Base-by-base conservation (phyloP, 116 monocot genomes). In the Dioscorea cayenensis region DNA sequence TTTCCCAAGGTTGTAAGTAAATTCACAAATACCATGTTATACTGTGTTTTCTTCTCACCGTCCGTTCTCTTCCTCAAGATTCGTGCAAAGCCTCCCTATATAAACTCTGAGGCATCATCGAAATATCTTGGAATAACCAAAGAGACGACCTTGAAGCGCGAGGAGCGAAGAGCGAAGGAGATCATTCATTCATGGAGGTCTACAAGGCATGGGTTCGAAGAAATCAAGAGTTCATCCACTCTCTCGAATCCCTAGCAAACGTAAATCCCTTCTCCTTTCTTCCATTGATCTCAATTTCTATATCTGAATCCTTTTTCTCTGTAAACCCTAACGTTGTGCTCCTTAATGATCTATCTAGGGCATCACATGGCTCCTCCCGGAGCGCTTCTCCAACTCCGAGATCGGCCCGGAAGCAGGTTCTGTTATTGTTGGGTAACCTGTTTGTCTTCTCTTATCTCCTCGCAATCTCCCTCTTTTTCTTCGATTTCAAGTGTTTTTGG, bases 331-430 rank as follows among this genome's bases (percentile, higher is more conserved):
- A 10, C 43, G 5, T 8, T 63, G 20, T 38, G 19, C 9, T 21
- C 32, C 17, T 11, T n/a, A 59, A 55, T 23, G 5, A 20, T 68
- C 13, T 16, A 3, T 69, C 65, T 25, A 95, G 95, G 91, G 86
- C 43, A 48, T 92, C 58, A 92, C 92, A 19, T 95, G 95, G 95
- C 71, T 95, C 38, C 92, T 95, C 7, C 95, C 89, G 11, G 95
- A 95, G 83, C 89, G 95, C 59, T 95, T 95, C 79, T 91, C 95
- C 78, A 85, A 87, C 60, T 89, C 86, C 59, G 92, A 95, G 76
- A 92, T 95, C 63, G 92, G 74, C 35, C 85, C 89, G 6, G 95
- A 95, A 95, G 92, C 95, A 92, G 89, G 95, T 91, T 74, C 32
- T 77, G 76, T 87, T 51, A 73, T 68, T 66, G 77, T 77, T 83